Base-by-base conservation (phyloP, 148 eudicot species). In the Silene conica region DNA sequence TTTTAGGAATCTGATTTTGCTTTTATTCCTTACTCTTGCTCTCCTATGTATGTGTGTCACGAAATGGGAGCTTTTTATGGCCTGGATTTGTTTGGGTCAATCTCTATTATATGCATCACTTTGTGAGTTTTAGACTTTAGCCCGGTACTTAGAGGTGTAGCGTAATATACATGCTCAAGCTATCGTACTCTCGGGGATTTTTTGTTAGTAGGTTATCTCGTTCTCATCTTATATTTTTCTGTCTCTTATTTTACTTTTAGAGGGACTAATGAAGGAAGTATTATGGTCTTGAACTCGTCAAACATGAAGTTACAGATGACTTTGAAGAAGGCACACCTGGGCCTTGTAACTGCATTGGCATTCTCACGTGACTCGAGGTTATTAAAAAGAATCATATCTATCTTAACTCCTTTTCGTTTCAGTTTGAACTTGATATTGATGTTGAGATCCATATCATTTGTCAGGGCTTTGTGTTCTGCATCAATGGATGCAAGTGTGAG, bases 401-500 rank as follows among this genome's bases (percentile, higher is more conserved):
- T 41, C 31, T 67, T 67, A 10, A 34, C 55, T 23, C 67, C 18
- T 16, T 14, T 8, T 22, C 6, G 67, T 19, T 63, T 59, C 15
- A 2, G 38, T 80, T 19, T 20, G 61, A 43, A 71, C 43, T 76
- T 28, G 46, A 15, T 70, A 12, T 79, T 78, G 62, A 57, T 5
- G 6, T 73, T 63, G 65, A 67, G 61, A 23, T 79, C 58, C 65
- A 15, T 56, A 61, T 50, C 0, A 38, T 50, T 12, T 14, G 79
- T 43, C 86, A 95, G 98, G 87, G 89, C 92, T 61, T 79, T 95
- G 89, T 75, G 81, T 64, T 94, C 98, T 31, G 88, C 86, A 74
- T 91, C 98, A 73, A 59, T 91, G 83, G 98, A 91, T 87, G 81
- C 98, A 77, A 91, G 97, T 74, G 90, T 83, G 31, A 89, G 96